phyloP scores from a whole-genome alignment of 768 basidiomycete genomes.

The Dioszegia crocea region DNA sequence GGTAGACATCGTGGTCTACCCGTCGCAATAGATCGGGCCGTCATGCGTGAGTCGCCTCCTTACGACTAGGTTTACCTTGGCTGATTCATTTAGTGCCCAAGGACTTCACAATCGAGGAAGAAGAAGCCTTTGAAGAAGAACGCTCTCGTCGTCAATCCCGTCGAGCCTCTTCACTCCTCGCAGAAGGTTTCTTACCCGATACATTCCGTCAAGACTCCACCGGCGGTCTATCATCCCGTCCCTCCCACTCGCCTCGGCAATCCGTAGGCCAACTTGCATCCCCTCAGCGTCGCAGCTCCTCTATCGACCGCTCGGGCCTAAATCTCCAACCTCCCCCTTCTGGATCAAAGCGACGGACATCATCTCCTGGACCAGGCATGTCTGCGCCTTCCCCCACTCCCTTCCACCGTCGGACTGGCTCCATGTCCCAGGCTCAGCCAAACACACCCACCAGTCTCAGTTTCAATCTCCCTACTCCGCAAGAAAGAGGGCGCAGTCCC shows the following conservation, averaged over 20 bases:
- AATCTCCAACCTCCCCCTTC: not conserved
- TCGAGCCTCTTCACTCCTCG: conserved; percentile 17
- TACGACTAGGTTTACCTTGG: not conserved
- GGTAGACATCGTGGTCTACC: conserved; percentile 74
- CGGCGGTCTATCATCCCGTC: not conserved
- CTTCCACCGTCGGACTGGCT: not conserved
- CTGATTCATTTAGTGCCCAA: conserved; percentile 30
- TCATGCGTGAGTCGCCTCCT: conserved; percentile 39
- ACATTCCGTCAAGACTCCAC: conserved; percentile 3
- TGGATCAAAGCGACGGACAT: not conserved
- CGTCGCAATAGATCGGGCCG: conserved; percentile 48
- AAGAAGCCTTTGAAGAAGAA: conserved; percentile 44
- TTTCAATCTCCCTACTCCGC: conserved; percentile 6
- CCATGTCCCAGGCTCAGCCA: not conserved
- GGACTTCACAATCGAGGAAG: conserved; percentile 47
- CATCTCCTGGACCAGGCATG: not conserved
- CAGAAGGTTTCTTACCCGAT: conserved; percentile 13
- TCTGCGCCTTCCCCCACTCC: not conserved
- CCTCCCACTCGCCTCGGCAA: not conserved
- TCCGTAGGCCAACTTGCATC: not conserved
- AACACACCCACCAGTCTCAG: conserved; percentile 2
- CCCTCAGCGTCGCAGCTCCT: not conserved
- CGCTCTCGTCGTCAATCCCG: conserved; percentile 36
- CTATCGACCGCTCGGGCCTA: not conserved
- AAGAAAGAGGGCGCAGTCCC: not conserved